Base-by-base conservation (phyloP, 2,329 filamentous ascomycete species). In the Monilinia aucupariae region DNA sequence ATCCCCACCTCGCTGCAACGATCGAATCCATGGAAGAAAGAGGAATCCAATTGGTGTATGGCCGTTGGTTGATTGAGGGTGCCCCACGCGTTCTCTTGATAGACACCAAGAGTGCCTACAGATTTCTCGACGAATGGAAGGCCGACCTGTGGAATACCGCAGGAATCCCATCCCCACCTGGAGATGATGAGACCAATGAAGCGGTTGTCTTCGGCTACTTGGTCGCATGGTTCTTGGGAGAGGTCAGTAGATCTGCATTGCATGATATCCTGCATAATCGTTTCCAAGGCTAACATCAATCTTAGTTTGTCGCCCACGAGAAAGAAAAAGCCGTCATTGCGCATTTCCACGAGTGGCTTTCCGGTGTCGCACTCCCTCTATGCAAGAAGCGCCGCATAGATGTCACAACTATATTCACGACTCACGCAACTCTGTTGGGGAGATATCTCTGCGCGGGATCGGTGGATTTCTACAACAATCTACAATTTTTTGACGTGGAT, bases 401-500 rank as follows among this genome's bases (percentile, higher is more conserved):
- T 74, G 84, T 97, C 58, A 97, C 94, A 22, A 97, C 94, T 69
- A 97, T 97, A 75, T 97, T 97, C 80, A 99, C 94, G 49, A 99
- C 94, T 2, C 94, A 97, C 77, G 94, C 94, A 30, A 97, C 94
- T 7, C 84, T 99, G 13, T 85, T 99, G 55, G 94, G 94, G 66
- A 88, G 94, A 72, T 97, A 99, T 74, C 89, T 97, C 55, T 97
- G 94, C 75, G 94, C 94, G 59, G 94, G 94, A 61, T 97, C 92
- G 0, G 94, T 97, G 67, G 94, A 99, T 75, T 97, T 99, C 75
- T 99, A 99, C 83, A 99, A 97, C 81, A 97, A 97, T 76, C 83
- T 99, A 60, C 93, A 97, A 76, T 89, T 87, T 79, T 97, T 99
- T 74, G 93, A 99, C 74, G 92, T 96, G 37, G 94, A 99, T 75